Evolutionary conservation across 305 asterid genomes (phyloP).

Genomic region (Nicotiana rustica): DNA sequence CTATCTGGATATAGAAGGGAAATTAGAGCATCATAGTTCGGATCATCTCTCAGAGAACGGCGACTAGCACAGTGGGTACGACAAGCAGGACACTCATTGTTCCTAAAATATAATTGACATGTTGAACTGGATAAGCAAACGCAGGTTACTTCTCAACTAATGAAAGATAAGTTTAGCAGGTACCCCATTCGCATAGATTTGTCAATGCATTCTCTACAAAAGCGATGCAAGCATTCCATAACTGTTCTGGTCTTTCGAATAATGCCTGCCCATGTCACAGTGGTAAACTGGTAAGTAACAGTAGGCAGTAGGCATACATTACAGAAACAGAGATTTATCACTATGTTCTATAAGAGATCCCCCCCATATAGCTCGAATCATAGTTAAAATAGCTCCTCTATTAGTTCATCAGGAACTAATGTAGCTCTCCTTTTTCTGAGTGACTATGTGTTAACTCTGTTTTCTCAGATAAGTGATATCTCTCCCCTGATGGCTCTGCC

Average conservation of each 20-base stretch:
- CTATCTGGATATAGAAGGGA: conserved; percentile 89
- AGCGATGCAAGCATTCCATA: conserved; percentile 99
- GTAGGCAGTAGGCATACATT: conserved; percentile 25
- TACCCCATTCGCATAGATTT: conserved; percentile 96
- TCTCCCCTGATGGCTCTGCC: background rate
- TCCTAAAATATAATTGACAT: conserved; percentile 57
- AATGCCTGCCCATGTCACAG: conserved; percentile 63
- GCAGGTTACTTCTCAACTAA: conserved; percentile 36
- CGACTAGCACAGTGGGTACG: conserved; percentile 99
- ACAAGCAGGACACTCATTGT: conserved; percentile 99
- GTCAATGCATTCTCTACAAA: conserved; percentile 99
- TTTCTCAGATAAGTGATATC: conserved; percentile 8
- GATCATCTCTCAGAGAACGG: conserved; percentile 96
- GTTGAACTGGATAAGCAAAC: conserved; percentile 21
- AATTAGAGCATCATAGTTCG: conserved; percentile 90
- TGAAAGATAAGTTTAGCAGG: conserved; percentile 40
- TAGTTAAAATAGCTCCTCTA: background rate
- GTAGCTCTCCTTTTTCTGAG: conserved; percentile 17
- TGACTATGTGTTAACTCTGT: conserved; percentile 4
- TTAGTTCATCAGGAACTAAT: background rate
- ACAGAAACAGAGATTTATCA: conserved; percentile 26
- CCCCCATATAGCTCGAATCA: background rate
- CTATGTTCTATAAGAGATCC: conserved; percentile 18
- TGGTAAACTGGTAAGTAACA: conserved; percentile 30
- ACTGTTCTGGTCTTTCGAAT: conserved; percentile 99